These are phyloP conservation scores for Emiliania huxleyi DNA, from an alignment of 78 protist genomes.

Conservation along the genomic window DNA sequence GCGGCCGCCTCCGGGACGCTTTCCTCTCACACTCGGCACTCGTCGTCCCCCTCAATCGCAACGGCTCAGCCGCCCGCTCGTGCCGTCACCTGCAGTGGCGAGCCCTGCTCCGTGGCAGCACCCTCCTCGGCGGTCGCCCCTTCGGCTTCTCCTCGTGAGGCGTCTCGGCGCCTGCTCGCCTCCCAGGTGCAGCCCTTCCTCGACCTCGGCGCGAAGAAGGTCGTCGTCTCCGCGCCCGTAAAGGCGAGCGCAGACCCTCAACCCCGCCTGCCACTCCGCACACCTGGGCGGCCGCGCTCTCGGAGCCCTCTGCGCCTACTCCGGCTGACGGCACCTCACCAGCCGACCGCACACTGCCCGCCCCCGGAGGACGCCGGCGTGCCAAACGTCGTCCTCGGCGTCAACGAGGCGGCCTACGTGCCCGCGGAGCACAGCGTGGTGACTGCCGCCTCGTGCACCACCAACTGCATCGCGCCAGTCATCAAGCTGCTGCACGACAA, in stretches of 20 bases:
- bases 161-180: no score
- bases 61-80: not conserved
- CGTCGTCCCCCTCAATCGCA: no score
- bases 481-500: not conserved
- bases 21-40: no score
- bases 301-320: not conserved
- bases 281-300: no score
- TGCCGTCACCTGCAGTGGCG: constrained; percentile 22
- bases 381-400: not conserved
- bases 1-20: no score
- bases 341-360: not conserved
- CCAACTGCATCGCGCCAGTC: constrained; percentile 31
- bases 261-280: no score
- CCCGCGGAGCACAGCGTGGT: not conserved
- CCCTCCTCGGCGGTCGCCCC: no score
- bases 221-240: constrained; percentile 22
- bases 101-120: not conserved
- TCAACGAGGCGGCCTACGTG: not conserved
- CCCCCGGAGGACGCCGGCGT: not conserved
- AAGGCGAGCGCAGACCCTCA: not conserved
- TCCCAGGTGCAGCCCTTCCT: constrained; percentile 34
- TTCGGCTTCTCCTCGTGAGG: no score
- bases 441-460: constrained; percentile 19
- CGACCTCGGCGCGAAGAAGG: constrained; percentile 30
- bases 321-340: not conserved